phyloP scores from a whole-genome alignment of 2,329 filamentous ascomycete species.

The Elsinoe australis region DNA sequence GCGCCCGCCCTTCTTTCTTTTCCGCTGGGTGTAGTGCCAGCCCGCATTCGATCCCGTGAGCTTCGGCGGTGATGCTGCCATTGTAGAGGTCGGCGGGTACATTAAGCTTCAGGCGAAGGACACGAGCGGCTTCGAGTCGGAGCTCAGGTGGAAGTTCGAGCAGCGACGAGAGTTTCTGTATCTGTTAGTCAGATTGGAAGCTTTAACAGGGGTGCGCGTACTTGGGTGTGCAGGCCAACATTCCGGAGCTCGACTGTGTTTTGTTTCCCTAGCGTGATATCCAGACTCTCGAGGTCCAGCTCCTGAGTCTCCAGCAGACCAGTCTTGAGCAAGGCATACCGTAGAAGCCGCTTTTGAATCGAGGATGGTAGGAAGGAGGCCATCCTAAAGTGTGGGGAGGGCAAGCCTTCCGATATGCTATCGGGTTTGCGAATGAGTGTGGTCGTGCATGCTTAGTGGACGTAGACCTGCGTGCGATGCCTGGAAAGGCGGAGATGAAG shows the following conservation, averaged over 20 bases:
- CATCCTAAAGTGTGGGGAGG: slow-evolving; percentile 20
- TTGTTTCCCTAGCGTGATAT: slow-evolving; percentile 72
- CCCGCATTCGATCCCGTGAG: slow-evolving; percentile 70
- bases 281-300: slow-evolving; percentile 76
- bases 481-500: background rate
- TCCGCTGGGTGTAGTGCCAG: slow-evolving; percentile 23
- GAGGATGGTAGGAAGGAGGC: slow-evolving; percentile 63
- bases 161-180: slow-evolving; percentile 69
- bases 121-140: slow-evolving; percentile 63
- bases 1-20: slow-evolving; percentile 30
- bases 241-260: slow-evolving; percentile 80
- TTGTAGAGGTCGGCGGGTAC: slow-evolving; percentile 83
- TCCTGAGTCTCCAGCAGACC: slow-evolving; percentile 84
- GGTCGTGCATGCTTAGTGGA: background rate
- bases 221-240: slow-evolving; percentile 72
- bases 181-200: slow-evolving; percentile 9
- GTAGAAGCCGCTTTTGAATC: slow-evolving; percentile 79
- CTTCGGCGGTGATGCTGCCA: slow-evolving; percentile 72
- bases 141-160: slow-evolving; percentile 67
- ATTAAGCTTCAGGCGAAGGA: slow-evolving; percentile 69
- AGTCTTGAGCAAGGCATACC: slow-evolving; percentile 73
- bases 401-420: background rate
- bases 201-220: slow-evolving; percentile 35
- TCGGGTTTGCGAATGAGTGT: slow-evolving; percentile 1
- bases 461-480: background rate